Evolutionary conservation across 2,329 filamentous ascomycete species (phyloP), one percentile per base, ranked within the genome.

Genomic region (Ophiostoma australiae): DNA sequence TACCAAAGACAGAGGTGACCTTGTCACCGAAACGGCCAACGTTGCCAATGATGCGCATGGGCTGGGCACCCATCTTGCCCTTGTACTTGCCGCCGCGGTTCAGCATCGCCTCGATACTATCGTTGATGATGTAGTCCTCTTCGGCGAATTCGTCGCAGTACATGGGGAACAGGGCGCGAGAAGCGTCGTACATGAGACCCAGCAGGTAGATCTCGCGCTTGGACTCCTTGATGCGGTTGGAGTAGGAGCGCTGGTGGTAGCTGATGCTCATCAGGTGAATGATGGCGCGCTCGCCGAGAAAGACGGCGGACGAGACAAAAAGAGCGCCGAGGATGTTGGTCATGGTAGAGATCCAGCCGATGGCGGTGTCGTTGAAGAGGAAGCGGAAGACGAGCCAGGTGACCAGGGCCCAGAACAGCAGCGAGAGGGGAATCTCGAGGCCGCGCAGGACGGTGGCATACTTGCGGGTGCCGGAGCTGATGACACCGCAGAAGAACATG

Each of bases 131-230:
- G 78, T 94, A 91, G 80, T 99, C 95, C 78, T 98, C 95, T 33
- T 97, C 92, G 23, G 86, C 84, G 76, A 99, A 98, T 76, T 98
- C 94, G 33, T 84, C 85, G 80, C 93, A 97, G 81, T 97, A 97
- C 81, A 93, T 91, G 35, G 95, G 95, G 77, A 98, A 99, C 69
- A 98, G 84, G 5, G 89, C 86, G 70, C 93, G 87, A 3, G 94
- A 97, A 27, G 94, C 93, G 74, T 98, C 94, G 79, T 96, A 97
- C 70, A 99, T 88, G 39, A 95, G 82, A 23, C 91, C 90, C 1
- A 99, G 84, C 2, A 98, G 86, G 77, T 88, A 86, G 67, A 98
- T 87, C 75, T 94, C 92, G 71, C 88, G 90, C 83, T 99, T 98
- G 33, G 93, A 97, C 61, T 93, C 90, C 79, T 92, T 91, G 83